phyloP scores from a whole-genome alignment of 768 basidiomycete genomes.

The Plicaturopsis crispa region DNA sequence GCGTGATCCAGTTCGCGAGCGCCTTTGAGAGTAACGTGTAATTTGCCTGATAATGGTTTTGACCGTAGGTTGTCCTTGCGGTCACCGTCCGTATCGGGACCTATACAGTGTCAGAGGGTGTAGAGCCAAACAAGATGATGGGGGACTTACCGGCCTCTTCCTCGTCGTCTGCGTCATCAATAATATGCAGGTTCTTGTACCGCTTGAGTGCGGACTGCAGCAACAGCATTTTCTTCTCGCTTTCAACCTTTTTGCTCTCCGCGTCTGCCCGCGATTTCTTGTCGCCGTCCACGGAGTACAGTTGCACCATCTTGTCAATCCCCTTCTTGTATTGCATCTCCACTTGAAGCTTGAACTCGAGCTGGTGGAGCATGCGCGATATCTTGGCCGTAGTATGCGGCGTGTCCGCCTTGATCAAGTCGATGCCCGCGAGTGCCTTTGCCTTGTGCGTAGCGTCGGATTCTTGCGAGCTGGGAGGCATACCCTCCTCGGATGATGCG shows the following conservation, averaged over 20 bases:
- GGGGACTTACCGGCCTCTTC: conserved; percentile 58
- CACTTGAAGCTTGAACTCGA: conserved; percentile 98
- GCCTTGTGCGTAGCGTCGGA: conserved; percentile 33
- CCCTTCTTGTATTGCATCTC: conserved; percentile 98
- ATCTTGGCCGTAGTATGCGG: conserved; percentile 95
- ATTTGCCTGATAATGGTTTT: conserved; percentile 91
- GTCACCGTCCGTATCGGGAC: conserved; percentile 65
- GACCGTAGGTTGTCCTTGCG: conserved; percentile 87
- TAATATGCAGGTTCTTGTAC: conserved; percentile 92
- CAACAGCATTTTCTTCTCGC: conserved; percentile 93
- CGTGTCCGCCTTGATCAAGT: conserved; percentile 96
- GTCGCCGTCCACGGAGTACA: conserved; percentile 95
- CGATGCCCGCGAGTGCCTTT: conserved; percentile 77
- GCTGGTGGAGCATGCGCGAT: conserved; percentile 94
- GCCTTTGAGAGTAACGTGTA: conserved; percentile 80
- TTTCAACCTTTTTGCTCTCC: conserved; percentile 89
- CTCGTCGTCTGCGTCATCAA: conserved; percentile 85
- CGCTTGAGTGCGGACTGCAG: conserved; percentile 87
- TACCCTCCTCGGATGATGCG: conserved; percentile 29
- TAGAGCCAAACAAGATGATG: conserved; percentile 6
- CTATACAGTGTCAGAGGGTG: conserved; percentile 12
- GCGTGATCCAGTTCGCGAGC: conserved; percentile 96
- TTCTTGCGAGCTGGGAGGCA: conserved; percentile 22
- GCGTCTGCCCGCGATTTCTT: conserved; percentile 92
- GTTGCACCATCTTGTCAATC: conserved; percentile 97